Evolutionary conservation across 371 early-diverging fungal species (phyloP), one percentile per base, ranked within the genome.

Genomic region (Mortierella sp.): DNA sequence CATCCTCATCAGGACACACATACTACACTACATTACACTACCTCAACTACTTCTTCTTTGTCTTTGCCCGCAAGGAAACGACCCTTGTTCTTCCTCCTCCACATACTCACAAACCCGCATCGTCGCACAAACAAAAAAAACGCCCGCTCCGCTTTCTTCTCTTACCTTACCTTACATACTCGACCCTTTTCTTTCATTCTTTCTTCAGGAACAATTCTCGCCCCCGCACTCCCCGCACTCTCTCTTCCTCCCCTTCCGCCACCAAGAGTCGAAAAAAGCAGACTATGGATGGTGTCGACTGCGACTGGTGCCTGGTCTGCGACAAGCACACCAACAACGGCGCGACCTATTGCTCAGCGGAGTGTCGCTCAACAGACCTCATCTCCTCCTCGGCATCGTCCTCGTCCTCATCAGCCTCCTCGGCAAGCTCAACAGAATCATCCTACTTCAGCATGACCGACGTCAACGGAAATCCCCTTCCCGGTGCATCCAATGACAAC

Each of bases 241-340:
- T 0, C 48, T 48, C 8, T 14, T 50, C 50, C 16, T 19, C 8
- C 55, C n/a, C 34, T 40, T 31, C 54, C 48, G 54, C 54, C 54
- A 54, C 54, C 54, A 54, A 54, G n/a, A 6, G 54, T n/a, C 21
- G 24, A 61, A 61, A 19, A 46, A n/a, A 73, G 26, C 21, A 53
- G 11, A 37, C 72, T 57, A 85, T 85, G 85, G 85, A 85, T 44
- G 85, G 80, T 61, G 80, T 85, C 51, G 85, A 85, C 79, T 81
- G 81, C 81, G 85, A 85, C 81, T 85, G 85, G 85, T 85, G 85
- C 78, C 79, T 85, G 81, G 85, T 85, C 31, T 85, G 85, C 57
- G 85, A 85, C 46, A 85, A 85, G 46, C 81, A 81, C 71, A 85
- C 85, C 67, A 72, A 69, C 53, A 81, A 76, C 28, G 85, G 81